Conservation (phyloP, 441 rosid species). For the Omphalea diandra region DNA sequence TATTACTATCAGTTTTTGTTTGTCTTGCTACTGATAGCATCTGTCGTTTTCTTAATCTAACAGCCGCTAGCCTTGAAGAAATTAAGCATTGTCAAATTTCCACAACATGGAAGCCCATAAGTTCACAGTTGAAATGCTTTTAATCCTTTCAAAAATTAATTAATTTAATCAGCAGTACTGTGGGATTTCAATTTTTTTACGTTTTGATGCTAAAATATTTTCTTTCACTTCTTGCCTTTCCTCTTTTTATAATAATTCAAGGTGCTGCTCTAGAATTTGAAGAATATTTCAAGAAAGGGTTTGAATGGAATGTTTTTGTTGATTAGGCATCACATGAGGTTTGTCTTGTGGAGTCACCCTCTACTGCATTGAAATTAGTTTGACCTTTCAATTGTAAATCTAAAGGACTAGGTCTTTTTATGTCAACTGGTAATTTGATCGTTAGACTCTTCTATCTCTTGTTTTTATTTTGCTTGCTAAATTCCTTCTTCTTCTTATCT, state of each 20-base stretch:
- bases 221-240: not conserved
- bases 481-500: not conserved
- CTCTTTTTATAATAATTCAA: not conserved
- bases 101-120: not conserved
- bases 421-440: not conserved
- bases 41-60: not conserved
- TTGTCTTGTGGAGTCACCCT: not conserved
- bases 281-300: not conserved
- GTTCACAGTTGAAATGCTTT: not conserved
- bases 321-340: not conserved
- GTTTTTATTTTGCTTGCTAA: not conserved
- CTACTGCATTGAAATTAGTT: not conserved
- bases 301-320: constrained; percentile 4
- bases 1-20: not conserved
- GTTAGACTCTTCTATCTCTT: not conserved
- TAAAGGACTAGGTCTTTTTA: not conserved
- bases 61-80: not conserved
- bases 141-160: not conserved
- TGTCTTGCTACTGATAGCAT: not conserved
- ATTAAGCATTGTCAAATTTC: not conserved
- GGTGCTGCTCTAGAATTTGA: not conserved
- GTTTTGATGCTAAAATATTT: not conserved
- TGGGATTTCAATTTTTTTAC: not conserved
- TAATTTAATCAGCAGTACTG: not conserved
- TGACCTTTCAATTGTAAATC: not conserved